These are phyloP conservation scores for Zasmidium citrigriseum DNA, from an alignment of 2,329 filamentous ascomycete genomes.

Conservation along the genomic window DNA sequence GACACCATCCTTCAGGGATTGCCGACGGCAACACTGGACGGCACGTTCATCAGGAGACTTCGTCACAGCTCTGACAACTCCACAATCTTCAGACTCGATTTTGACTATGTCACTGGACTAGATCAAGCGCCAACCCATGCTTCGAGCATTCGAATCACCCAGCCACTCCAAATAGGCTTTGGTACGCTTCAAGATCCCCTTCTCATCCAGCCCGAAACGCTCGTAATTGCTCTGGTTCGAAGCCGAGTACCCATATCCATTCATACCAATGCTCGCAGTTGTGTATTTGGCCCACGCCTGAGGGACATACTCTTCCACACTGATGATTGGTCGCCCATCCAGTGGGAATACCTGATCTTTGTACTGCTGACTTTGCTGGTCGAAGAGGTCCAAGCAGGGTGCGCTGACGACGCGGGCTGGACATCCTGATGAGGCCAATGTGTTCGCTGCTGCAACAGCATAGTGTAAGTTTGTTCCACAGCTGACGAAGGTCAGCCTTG, in stretches of 20 bases:
- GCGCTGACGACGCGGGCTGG: neutral
- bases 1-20: too few species aligned
- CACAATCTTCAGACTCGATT: too few species aligned
- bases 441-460: neutral
- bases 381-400: neutral
- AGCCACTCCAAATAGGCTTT: neutral
- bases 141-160: neutral
- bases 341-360: neutral
- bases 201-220: neutral
- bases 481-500: constrained; percentile 39
- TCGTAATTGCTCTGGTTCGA: neutral
- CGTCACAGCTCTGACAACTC: too few species aligned
- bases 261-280: neutral
- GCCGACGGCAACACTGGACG: too few species aligned
- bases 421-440: neutral
- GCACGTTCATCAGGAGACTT: too few species aligned
- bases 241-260: neutral
- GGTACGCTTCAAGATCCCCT: neutral
- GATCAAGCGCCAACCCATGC: neutral
- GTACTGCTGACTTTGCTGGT: neutral
- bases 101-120: too few species aligned
- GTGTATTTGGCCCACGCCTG: neutral
- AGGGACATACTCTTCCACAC: neutral
- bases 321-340: neutral
- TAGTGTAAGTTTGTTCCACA: neutral